Evolutionary conservation across 192 early-diverging fungal species (phyloP).

Genomic region (Backusella morwellensis): DNA sequence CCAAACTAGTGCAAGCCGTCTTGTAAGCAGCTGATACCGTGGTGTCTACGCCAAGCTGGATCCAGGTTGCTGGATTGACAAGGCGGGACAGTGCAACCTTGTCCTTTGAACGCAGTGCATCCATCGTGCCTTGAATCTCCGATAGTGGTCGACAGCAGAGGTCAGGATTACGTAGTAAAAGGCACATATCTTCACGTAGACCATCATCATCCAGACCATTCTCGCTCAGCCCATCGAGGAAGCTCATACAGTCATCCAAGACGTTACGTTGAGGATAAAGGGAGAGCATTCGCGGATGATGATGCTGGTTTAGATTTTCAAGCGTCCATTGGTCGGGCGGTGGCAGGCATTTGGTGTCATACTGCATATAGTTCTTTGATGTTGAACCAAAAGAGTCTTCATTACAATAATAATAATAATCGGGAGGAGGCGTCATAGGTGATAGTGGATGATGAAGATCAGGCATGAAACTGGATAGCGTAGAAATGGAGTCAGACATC

Average conservation of each 20-base stretch:
- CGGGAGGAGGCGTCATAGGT: background rate
- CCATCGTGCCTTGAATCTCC: constrained; percentile 1
- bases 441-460: constrained; percentile 5
- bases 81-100: background rate
- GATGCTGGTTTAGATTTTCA: background rate
- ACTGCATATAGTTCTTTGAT: background rate
- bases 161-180: constrained; percentile 15
- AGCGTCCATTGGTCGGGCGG: background rate
- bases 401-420: background rate
- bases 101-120: background rate
- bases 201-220: constrained; percentile 3
- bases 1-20: constrained; percentile 6
- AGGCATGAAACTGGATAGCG: background rate
- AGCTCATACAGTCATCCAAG: constrained; percentile 15
- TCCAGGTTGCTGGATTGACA: constrained; percentile 1
- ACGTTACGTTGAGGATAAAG: constrained; percentile 11
- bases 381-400: background rate
- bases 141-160: constrained; percentile 3
- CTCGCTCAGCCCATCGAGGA: background rate
- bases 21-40: constrained; percentile 3
- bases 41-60: background rate
- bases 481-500: background rate
- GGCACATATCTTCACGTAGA: constrained; percentile 9
- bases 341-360: background rate
- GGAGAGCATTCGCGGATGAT: background rate